phyloP scores from a whole-genome alignment of 1,284 basidiomycete species.

The Ceratobasidium sp. region DNA sequence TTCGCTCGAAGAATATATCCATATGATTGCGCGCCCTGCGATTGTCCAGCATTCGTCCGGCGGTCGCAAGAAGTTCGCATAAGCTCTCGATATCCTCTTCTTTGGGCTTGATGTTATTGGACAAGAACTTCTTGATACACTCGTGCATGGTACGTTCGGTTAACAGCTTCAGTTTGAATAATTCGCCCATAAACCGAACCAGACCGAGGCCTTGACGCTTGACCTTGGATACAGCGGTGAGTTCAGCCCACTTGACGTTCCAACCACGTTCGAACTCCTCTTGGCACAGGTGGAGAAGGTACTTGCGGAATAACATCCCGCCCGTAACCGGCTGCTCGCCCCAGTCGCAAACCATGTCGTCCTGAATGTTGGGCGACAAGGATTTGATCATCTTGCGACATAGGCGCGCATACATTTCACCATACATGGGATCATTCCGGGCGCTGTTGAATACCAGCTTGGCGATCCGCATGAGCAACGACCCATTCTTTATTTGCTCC shows the following conservation, averaged over 20 bases:
- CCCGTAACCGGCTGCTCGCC: constrained; percentile 80
- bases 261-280: constrained; percentile 67
- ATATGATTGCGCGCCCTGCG: constrained; percentile 82
- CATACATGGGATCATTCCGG: constrained; percentile 93
- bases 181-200: constrained; percentile 96
- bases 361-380: constrained; percentile 84
- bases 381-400: constrained; percentile 94
- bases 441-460: constrained; percentile 97
- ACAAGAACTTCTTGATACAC: constrained; percentile 92
- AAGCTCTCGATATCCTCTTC: constrained; percentile 98
- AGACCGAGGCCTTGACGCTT: constrained; percentile 97
- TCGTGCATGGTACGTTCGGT: constrained; percentile 95
- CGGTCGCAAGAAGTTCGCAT: constrained; percentile 90
- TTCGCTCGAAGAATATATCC: constrained; percentile 91
- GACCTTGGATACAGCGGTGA: constrained; percentile 82
- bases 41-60: constrained; percentile 83
- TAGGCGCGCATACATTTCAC: constrained; percentile 94
- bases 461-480: constrained; percentile 94
- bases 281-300: constrained; percentile 66
- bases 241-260: constrained; percentile 60
- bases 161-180: constrained; percentile 96
- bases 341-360: constrained; percentile 76
- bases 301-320: constrained; percentile 73
- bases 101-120: constrained; percentile 92
- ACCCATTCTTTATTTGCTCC: constrained; percentile 88